Percentiles rank a stretch among this genome's conserved stretches.
phyloP scores from a whole-genome alignment of 202 grass and related monocot species.

The Panicum virgatum region DNA sequence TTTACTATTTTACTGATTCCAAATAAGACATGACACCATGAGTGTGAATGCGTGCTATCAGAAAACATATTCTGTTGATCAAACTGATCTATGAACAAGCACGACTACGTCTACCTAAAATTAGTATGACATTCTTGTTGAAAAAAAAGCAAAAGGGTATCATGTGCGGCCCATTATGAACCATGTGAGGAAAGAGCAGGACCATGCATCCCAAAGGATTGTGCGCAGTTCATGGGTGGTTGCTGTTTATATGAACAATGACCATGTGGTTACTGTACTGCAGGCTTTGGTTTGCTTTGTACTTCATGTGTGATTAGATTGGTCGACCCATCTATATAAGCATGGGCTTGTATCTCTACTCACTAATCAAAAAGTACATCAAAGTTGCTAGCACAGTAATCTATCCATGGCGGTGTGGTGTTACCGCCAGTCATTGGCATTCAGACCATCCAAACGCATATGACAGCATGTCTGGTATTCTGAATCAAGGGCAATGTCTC shows the following conservation, averaged over 20 bases:
- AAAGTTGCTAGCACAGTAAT: not conserved
- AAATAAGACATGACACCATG: not conserved
- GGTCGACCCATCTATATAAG: not conserved
- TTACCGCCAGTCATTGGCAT: not conserved
- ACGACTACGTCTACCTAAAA: not conserved
- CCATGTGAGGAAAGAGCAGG: not conserved
- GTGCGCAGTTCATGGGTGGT: not conserved
- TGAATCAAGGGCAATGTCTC: not conserved
- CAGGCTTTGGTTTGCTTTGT: not conserved
- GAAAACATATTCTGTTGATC: constrained; percentile 1
- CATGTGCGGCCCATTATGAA: not conserved
- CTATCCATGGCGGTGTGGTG: not conserved
- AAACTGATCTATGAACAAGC: not conserved
- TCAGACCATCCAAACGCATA: not conserved
- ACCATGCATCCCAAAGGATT: not conserved
- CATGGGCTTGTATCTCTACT: not conserved
- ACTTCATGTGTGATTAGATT: not conserved
- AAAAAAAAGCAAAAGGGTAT: not conserved
- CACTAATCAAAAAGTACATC: not conserved
- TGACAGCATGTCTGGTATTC: not conserved
- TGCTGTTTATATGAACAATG: not conserved
- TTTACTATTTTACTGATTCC: constrained; percentile 5
- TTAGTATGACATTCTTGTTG: not conserved
- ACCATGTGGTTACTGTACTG: not conserved
- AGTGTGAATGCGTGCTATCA: not conserved